These are phyloP conservation scores for Citrus maxima DNA, from an alignment of 345 rosid species.

Conservation along the genomic window DNA sequence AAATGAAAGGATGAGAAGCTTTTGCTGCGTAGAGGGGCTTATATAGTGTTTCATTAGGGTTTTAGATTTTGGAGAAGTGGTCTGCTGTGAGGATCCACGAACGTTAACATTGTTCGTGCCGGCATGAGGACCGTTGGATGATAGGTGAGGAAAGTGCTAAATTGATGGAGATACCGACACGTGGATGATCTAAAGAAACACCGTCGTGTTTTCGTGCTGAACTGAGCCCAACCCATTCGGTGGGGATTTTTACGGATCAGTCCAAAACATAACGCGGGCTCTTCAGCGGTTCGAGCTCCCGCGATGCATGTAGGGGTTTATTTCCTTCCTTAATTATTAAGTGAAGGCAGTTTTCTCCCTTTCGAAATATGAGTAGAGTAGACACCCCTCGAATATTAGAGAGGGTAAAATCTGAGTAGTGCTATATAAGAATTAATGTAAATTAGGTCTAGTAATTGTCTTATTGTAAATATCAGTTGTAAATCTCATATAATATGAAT, in stretches of 20 bases:
- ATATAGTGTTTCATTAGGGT: conserved; percentile 22
- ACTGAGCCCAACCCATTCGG: not conserved
- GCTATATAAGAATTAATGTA: no score
- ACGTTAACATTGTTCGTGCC: not conserved
- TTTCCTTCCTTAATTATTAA: no score
- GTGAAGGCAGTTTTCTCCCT: no score
- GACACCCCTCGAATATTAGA: no score
- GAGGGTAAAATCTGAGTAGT: no score
- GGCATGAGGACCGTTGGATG: not conserved
- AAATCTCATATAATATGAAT: no score
- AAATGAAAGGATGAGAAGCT: not conserved
- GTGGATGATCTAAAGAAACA: not conserved
- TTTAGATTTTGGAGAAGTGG: not conserved
- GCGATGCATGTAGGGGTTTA: no score
- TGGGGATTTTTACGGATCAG: not conserved
- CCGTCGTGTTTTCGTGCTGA: no score
- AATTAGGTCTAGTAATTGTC: no score
- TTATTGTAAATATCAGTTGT: no score
- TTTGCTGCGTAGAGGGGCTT: not conserved
- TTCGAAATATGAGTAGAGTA: no score
- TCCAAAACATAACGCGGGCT: not conserved
- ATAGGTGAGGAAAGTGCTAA: not conserved
- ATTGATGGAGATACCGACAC: not conserved
- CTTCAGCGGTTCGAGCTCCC: no score
- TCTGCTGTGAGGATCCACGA: not conserved